Conservation (phyloP, 2,329 filamentous ascomycete species). For the Balansia obtecta region DNA sequence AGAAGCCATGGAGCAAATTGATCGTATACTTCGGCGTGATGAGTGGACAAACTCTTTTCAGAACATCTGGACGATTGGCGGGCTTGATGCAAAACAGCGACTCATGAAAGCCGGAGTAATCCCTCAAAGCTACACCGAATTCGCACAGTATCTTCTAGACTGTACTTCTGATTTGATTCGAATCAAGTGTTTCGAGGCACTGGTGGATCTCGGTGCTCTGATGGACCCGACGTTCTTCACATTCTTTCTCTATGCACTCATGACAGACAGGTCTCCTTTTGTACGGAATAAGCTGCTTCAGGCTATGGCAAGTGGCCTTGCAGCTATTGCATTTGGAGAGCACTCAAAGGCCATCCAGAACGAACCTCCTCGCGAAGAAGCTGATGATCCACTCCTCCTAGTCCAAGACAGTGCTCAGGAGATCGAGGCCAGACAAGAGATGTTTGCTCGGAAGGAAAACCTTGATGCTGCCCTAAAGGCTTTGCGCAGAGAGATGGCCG, state of each 20-base stretch:
- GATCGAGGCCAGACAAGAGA: slow-evolving; percentile 47
- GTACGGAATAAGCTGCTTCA: slow-evolving; percentile 49
- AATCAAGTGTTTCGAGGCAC: slow-evolving; percentile 51
- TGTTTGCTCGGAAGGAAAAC: slow-evolving; percentile 54
- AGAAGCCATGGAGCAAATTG: slow-evolving; percentile 48
- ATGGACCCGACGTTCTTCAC: slow-evolving; percentile 41
- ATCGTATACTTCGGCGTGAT: slow-evolving; percentile 54
- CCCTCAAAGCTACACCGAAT: slow-evolving; percentile 38
- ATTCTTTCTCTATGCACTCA: slow-evolving; percentile 44
- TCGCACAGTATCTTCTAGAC: slow-evolving; percentile 53
- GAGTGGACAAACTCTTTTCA: slow-evolving; percentile 58
- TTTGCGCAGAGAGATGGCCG: slow-evolving; percentile 30
- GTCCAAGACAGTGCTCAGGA: slow-evolving; percentile 31
- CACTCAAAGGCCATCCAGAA: slow-evolving; percentile 32
- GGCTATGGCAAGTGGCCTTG: slow-evolving; percentile 45
- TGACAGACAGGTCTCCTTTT: slow-evolving; percentile 51
- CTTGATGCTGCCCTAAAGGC: slow-evolving; percentile 40
- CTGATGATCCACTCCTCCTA: slow-evolving; percentile 24
- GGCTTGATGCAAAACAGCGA: slow-evolving; percentile 46
- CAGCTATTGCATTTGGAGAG: slow-evolving; percentile 52
- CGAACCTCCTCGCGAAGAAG: slow-evolving; percentile 24
- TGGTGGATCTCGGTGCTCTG: slow-evolving; percentile 51
- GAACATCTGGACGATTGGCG: slow-evolving; percentile 52
- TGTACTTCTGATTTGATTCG: slow-evolving; percentile 50
- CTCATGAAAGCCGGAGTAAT: slow-evolving; percentile 55